A percentile compares a stretch with the other conserved stretches of the same genome.
These are phyloP conservation scores for Talaromyces verruculosus DNA, from an alignment of 2,329 filamentous ascomycete species.

Conservation along the genomic window DNA sequence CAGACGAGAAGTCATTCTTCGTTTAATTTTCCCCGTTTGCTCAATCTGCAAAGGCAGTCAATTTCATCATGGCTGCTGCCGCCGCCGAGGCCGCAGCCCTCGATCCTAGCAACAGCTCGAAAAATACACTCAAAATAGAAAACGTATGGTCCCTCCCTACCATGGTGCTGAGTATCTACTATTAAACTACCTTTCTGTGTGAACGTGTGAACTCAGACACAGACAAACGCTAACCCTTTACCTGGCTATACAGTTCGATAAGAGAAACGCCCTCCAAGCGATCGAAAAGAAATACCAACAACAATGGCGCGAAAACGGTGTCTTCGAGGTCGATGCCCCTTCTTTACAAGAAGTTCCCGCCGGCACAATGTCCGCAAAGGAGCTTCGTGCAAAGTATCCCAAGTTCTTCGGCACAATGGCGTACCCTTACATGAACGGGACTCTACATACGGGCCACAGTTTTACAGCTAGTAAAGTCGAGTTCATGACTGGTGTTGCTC, in stretches of 20 bases:
- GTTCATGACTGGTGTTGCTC: slow-evolving; percentile 80
- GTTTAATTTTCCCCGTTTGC: background rate
- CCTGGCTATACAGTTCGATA: slow-evolving; percentile 66
- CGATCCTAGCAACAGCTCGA: slow-evolving; percentile 55
- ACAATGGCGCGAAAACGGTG: slow-evolving; percentile 71
- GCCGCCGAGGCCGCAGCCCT: slow-evolving; percentile 56
- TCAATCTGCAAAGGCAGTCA: background rate
- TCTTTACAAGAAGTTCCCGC: slow-evolving; percentile 73
- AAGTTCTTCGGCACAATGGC: slow-evolving; percentile 87
- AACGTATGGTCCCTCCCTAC: slow-evolving; percentile 43
- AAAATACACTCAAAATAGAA: slow-evolving; percentile 66
- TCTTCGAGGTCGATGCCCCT: slow-evolving; percentile 87
- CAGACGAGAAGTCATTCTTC: background rate
- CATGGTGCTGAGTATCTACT: background rate
- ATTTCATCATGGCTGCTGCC: slow-evolving; percentile 40
- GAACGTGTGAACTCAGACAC: background rate
- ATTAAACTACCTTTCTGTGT: background rate
- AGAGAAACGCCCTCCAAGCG: slow-evolving; percentile 76
- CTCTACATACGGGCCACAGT: slow-evolving; percentile 84
- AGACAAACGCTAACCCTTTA: background rate
- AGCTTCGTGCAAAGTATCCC: slow-evolving; percentile 76
- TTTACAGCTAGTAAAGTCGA: slow-evolving; percentile 93
- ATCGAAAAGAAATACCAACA: slow-evolving; percentile 91
- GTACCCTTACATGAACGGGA: slow-evolving; percentile 83
- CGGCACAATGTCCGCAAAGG: slow-evolving; percentile 68